A percentile compares a stretch with the other conserved stretches of the same genome.
Evolutionary conservation across 768 basidiomycete species (phyloP).

Genomic region (Gymnopilus junonius): DNA sequence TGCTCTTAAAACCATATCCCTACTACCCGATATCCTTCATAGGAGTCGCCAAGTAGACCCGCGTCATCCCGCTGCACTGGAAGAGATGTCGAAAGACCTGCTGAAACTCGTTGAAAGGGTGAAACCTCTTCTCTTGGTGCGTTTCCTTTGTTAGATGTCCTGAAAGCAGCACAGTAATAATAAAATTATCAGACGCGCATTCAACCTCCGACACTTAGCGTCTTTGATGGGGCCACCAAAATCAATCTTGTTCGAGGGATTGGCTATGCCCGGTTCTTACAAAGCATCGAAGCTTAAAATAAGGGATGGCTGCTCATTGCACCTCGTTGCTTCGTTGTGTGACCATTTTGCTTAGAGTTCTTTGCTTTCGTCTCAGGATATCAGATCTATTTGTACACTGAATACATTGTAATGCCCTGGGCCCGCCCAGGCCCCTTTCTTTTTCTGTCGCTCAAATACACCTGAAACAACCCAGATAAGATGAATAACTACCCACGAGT

Average conservation of each 20-base stretch:
- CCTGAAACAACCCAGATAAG: neutral
- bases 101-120: constrained; percentile 61
- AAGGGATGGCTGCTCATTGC: neutral
- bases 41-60: constrained; percentile 54
- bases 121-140: constrained; percentile 63
- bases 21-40: constrained; percentile 69
- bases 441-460: neutral
- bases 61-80: constrained; percentile 71
- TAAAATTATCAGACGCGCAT: constrained; percentile 26
- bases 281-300: constrained; percentile 46
- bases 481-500: neutral
- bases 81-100: constrained; percentile 73
- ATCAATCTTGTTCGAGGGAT: constrained; percentile 67
- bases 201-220: constrained; percentile 29
- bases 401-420: neutral
- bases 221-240: constrained; percentile 62
- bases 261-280: constrained; percentile 67
- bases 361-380: neutral
- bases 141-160: constrained; percentile 27
- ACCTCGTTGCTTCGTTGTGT: neutral
- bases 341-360: neutral
- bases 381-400: neutral
- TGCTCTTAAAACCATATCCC: constrained; percentile 66
- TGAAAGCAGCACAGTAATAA: neutral
- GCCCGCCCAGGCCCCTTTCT: too few species aligned